Percentiles rank a stretch among this genome's conserved stretches.
Evolutionary conservation across 1,284 basidiomycete species (phyloP).

Genomic region (Serendipita sp.): DNA sequence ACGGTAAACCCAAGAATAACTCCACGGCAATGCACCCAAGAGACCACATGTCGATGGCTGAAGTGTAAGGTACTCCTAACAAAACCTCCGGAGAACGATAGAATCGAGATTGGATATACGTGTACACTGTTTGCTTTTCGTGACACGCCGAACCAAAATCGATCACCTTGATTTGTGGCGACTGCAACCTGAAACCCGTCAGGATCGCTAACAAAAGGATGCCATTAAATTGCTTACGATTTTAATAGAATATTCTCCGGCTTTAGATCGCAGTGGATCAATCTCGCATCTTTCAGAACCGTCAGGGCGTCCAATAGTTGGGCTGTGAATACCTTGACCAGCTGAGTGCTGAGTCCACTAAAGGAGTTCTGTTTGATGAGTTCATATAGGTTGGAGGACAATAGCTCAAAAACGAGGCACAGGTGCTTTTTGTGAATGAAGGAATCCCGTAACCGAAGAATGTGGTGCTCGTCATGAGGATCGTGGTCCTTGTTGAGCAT

Average conservation of each 20-base stretch:
- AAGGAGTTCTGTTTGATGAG: conserved; percentile 99
- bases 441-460: conserved; percentile 85
- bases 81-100: conserved; percentile 97
- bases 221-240: conserved; percentile 42
- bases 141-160: conserved; percentile 99
- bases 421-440: conserved; percentile 96
- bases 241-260: conserved; percentile 93
- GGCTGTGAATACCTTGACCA: conserved; percentile 95
- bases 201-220: conserved; percentile 9
- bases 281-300: conserved; percentile 83
- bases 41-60: conserved; percentile 93
- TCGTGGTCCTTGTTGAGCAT: conserved; percentile 86
- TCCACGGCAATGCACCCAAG: conserved; percentile 95
- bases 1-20: conserved; percentile 86
- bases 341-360: conserved; percentile 88
- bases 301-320: conserved; percentile 88
- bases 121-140: conserved; percentile 97
- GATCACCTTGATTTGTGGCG: conserved; percentile 97
- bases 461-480: conserved; percentile 91
- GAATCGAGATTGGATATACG: conserved; percentile 98
- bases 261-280: conserved; percentile 98
- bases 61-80: conserved; percentile 86
- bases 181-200: conserved; percentile 57
- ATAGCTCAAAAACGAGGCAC: conserved; percentile 93
- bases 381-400: conserved; percentile 97